These are phyloP conservation scores for Hemerocallis citrina DNA, from an alignment of 106 monocot species.

Conservation along the genomic window DNA sequence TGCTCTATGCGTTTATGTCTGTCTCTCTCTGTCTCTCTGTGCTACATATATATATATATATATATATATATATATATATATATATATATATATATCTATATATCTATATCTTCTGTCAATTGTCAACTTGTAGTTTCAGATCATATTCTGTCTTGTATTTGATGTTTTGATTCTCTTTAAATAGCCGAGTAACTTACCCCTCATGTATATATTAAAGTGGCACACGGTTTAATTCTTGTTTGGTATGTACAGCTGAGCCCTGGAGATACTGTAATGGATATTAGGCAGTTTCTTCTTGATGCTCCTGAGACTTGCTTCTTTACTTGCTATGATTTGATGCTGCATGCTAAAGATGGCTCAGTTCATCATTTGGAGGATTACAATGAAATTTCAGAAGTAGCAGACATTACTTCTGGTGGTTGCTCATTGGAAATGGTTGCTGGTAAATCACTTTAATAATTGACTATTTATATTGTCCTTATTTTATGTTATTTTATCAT, in stretches of 20 bases:
- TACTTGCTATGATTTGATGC: conserved; percentile 89
- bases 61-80: too few species aligned
- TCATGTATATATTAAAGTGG: neutral
- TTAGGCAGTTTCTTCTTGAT: conserved; percentile 95
- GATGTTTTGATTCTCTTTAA: neutral
- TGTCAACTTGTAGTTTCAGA: neutral
- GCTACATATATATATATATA: too few species aligned
- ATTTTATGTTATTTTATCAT: neutral
- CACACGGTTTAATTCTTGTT: conserved; percentile 3
- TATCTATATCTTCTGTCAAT: too few species aligned
- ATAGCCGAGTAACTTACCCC: neutral
- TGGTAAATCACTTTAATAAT: conserved; percentile 32
- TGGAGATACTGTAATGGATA: conserved; percentile 93
- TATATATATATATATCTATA: too few species aligned
- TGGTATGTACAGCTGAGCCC: conserved; percentile 69
- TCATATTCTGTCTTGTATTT: neutral
- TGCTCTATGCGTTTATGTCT: too few species aligned
- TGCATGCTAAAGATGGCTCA: conserved; percentile 83
- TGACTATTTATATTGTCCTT: neutral
- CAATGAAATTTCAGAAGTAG: conserved; percentile 96
- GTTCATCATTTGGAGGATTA: conserved; percentile 78
- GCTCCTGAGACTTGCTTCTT: conserved; percentile 96
- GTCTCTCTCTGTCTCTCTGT: too few species aligned
- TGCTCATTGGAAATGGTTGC: conserved; percentile 89
- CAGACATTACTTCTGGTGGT: conserved; percentile 80